Evolutionary conservation across 1,284 basidiomycete genomes (phyloP).

Genomic region (Cryptococcus sp.): DNA sequence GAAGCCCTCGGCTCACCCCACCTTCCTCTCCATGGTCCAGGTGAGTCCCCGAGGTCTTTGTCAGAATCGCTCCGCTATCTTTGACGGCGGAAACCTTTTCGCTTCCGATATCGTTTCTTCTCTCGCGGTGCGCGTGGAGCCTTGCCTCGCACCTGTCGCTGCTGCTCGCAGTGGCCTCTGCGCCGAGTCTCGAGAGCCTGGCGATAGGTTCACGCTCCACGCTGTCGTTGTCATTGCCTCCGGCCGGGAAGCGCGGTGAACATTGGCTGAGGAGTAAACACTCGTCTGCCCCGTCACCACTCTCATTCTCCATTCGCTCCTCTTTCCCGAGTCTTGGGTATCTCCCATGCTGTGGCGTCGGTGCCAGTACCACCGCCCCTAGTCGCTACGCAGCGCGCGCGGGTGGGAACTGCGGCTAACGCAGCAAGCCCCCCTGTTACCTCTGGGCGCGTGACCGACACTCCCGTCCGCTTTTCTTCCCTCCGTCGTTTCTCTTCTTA

Average conservation of each 20-base stretch:
- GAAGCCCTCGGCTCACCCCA: constrained; percentile 50
- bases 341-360: too few relatives aligned
- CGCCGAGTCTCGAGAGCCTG: constrained; percentile 7
- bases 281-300: background rate
- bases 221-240: background rate
- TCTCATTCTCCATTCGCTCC: too few relatives aligned
- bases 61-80: background rate
- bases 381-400: too few relatives aligned
- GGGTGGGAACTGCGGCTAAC: background rate
- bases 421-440: constrained; percentile 6
- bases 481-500: constrained; percentile 1
- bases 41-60: constrained; percentile 34
- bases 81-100: background rate
- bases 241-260: background rate
- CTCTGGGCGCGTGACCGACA: constrained; percentile 10
- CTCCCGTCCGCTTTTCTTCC: constrained; percentile 2
- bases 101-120: background rate
- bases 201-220: constrained; percentile 1
- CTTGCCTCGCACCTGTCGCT: background rate
- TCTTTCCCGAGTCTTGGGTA: background rate
- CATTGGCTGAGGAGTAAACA: constrained; percentile 1
- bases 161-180: background rate
- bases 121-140: background rate
- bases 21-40: constrained; percentile 55
- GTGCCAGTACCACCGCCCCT: too few relatives aligned